phyloP scores from a whole-genome alignment of 1,284 basidiomycete genomes.

The Hymenochaete sp. region DNA sequence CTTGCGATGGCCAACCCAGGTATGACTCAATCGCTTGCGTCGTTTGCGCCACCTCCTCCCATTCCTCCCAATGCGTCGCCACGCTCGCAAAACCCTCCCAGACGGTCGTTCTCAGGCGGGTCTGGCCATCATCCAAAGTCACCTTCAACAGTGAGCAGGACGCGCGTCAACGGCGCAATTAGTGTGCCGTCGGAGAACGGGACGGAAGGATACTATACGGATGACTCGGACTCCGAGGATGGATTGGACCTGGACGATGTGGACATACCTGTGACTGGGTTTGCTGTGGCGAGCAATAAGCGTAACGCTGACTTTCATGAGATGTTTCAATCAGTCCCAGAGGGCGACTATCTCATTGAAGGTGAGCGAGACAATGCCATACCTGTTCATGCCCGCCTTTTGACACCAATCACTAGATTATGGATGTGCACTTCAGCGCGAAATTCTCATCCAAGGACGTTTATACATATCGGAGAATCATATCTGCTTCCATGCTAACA shows the following conservation, averaged over 20 bases:
- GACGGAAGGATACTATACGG: constrained; percentile 18
- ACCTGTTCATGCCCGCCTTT: constrained; percentile 8
- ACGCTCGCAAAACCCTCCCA: constrained; percentile 9
- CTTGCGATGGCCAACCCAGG: constrained; percentile 55
- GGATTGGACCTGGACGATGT: constrained; percentile 47
- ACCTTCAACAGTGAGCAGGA: constrained; percentile 17
- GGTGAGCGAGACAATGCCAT: constrained; percentile 40
- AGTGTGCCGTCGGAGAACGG: constrained; percentile 13
- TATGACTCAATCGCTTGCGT: constrained; percentile 34
- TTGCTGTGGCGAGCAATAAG: constrained; percentile 93
- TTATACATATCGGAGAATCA: constrained; percentile 98
- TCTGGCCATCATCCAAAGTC: neutral
- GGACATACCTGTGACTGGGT: constrained; percentile 82
- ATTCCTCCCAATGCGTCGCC: constrained; percentile 4
- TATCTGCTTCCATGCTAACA: constrained; percentile 97
- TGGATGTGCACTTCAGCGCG: constrained; percentile 91
- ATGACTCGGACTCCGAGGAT: constrained; percentile 28
- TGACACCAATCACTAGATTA: constrained; percentile 58
- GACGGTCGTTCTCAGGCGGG: constrained; percentile 3
- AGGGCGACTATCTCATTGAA: constrained; percentile 97
- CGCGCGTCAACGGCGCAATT: constrained; percentile 23
- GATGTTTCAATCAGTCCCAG: constrained; percentile 81
- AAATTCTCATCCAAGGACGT: constrained; percentile 94
- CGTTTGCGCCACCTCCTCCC: constrained; percentile 27
- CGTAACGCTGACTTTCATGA: constrained; percentile 95